Base-by-base conservation (phyloP, 306 rosid genomes). In the Cicer arietinum region DNA sequence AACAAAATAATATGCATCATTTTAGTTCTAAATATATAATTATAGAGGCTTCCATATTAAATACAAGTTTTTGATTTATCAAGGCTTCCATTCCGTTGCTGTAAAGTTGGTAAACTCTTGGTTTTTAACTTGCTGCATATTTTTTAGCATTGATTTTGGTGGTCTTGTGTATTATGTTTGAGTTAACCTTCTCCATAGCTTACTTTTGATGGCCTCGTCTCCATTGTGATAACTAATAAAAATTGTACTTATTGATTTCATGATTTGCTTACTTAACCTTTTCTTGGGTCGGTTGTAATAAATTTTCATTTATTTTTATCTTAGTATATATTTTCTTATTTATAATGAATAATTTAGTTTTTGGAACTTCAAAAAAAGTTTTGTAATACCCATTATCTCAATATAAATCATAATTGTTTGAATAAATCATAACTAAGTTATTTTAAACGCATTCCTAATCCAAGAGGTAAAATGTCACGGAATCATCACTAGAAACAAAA, bases 21-120 rank as follows among this genome's bases (percentile, higher is more conserved):
- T 70, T 69, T 79, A 83, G 59, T 79, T 44, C 71, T 71, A 70
- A 61, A 79, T 71, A 82, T 85, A 71, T 82, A 57, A 57, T 63
- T 54, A 60, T 73, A 74, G 85, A 87, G 89, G 91, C 88, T 89
- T 88, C 92, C 91, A 86, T 83, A 73, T 77, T 79, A 64, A 64
- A 84, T 79, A 78, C 92, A 89, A 91, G 89, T 80, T 81, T 88
- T 82, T 77, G 53, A 63, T 74, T 78, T 30, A 30, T 30, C 50
- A 63, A 80, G 74, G 84, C 84, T 87, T 85, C 83, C 79, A 74
- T 77, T 85, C 83, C 79, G 71, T 77, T 85, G 81, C 47, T 84
- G 88, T 82, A 90, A 84, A 85, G 81, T 68, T 81, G 77, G 86
- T 76, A 71, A 75, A 79, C 63, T 62, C 35, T 71, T 14, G 42